Evolutionary conservation across 1,139 yeast genomes (phyloP).

Genomic region (Debaryomyces robertsiae): DNA sequence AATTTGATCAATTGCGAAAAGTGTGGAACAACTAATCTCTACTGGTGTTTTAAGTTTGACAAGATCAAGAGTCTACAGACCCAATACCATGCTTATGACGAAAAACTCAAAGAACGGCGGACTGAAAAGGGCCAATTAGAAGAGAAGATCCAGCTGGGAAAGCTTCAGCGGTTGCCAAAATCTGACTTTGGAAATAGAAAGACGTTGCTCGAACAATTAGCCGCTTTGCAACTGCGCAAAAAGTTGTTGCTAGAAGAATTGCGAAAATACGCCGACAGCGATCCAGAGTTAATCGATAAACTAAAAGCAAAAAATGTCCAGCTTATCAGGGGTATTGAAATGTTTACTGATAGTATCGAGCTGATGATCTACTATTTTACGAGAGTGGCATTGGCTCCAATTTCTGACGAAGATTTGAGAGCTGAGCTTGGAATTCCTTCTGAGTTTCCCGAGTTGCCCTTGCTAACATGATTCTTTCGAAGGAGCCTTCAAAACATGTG

Average conservation of each 20-base stretch:
- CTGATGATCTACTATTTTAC: slow-evolving; percentile 17
- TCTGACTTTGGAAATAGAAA: slow-evolving; percentile 10
- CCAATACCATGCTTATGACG: slow-evolving; percentile 19
- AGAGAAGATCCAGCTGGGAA: slow-evolving; percentile 11
- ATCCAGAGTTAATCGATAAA: slow-evolving; percentile 8
- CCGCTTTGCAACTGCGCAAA: slow-evolving; percentile 4
- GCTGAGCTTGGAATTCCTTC: slow-evolving; percentile 19
- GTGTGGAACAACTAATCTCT: slow-evolving; percentile 55
- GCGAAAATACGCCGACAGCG: slow-evolving; percentile 6
- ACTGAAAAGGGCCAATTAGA: slow-evolving; percentile 8
- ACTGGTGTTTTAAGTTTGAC: slow-evolving; percentile 55
- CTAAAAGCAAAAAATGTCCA: slow-evolving; percentile 6
- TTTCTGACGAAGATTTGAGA: slow-evolving; percentile 13
- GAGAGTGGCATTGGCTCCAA: slow-evolving; percentile 11
- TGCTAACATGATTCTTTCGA: background rate
- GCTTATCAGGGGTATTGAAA: slow-evolving; percentile 15
- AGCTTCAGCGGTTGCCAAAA: slow-evolving; percentile 8
- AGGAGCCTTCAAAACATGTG: background rate
- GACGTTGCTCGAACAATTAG: slow-evolving; percentile 7
- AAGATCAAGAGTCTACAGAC: slow-evolving; percentile 19
- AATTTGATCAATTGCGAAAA: slow-evolving; percentile 50
- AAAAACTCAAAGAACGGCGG: slow-evolving; percentile 14
- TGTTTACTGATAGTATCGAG: slow-evolving; percentile 19
- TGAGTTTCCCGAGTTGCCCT: slow-evolving; percentile 17
- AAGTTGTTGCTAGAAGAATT: slow-evolving; percentile 7